Base-by-base conservation (phyloP, 306 rosid genomes). In the Alnus rubra region DNA sequence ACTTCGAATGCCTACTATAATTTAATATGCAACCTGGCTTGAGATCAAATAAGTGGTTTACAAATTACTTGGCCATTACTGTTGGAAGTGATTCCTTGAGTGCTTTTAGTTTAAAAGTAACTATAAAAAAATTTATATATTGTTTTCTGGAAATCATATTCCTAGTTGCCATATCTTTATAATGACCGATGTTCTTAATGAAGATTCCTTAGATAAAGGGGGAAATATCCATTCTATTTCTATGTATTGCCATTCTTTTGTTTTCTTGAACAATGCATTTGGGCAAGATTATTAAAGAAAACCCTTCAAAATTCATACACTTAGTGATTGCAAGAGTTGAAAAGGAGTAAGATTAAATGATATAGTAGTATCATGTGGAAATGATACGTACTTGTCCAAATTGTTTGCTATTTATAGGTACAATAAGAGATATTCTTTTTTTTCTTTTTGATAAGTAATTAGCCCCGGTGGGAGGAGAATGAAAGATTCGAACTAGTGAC, bases 321-420 rank as follows among this genome's bases (percentile, higher is more conserved):
- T 67, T 67, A 28, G 48, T 65, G 48, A 65, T 16, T 39, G 48
- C 71, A 37, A 67, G 71, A 39, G 72, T 67, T 37, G 12, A 67
- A 39, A 16, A 68, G 30, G 10, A 9, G 31, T 23, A 11, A 39
- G 31, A 42, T 42, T 6, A 33, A 35, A 13, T 68, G 65, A 59
- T 59, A 8, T n/a, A 45, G 72, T 68, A 35, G 37, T 68, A 68
- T 33, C 45, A 63, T 31, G 44, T 63, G 69, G 69, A 31, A 10
- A 42, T 44, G 30, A 9, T 18, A 67, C 14, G 39, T 18, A 12
- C n/a, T 68, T 39, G 33, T 42, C 31, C 51, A 0, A 19, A 18
- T 39, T n/a, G 23, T 68, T 42, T 39, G 31, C 30, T 31, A 18
- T n/a, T 65, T 12, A 37, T 42, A 44, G 70, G 50, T 42, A n/a